Evolutionary conservation across 352 stramenopile genomes (phyloP), one percentile per base, ranked within the genome.

Genomic region (Globisporangium rhizosaccharum): DNA sequence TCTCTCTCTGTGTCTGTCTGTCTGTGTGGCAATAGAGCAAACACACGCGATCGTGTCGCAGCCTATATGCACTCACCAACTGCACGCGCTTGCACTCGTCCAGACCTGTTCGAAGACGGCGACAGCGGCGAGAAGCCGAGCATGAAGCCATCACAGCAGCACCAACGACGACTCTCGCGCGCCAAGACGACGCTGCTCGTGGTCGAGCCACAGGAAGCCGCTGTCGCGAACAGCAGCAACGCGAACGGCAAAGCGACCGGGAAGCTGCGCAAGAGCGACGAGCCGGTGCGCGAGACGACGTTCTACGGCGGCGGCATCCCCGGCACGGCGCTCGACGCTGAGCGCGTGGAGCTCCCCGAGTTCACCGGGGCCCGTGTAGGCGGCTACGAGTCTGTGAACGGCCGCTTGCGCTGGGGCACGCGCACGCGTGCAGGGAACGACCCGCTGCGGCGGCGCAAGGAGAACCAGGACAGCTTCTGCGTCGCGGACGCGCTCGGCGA

Each of bases 401-500:
- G 70, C 0, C 57, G 69, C n/a, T 61, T 91, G 25, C 62, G 58
- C 6, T 93, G 83, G 83, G 83, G 83, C 20, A 58, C 62, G 25
- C 66, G 74, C 41, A 82, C 67, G 7, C 72, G 83, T 51, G 81
- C 83, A 23, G 83, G 83, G 33, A 88, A 87, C 59, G 83, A 93
- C 59, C 72, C 79, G 14, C 56, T 93, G 59, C 67, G 76, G n/a
- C 77, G 83, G n/a, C 75, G 83, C 2, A 93, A 93, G 48, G 81
- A 93, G 65, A 93, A 93, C 64, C 83, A 93, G 61, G 83, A 93
- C 66, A 74, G 68, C 26, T 78, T 93, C 39, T 88, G 72, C 42
- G 70, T 93, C 18, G 73, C 66, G 52, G 81, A 91, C 50, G 59
- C 51, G 12, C 49, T 91, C 36, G 72, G 61, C 3, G 65, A 79